Base-by-base conservation (phyloP, 495 filamentous ascomycete species). In the Trichoderma parareesei region DNA sequence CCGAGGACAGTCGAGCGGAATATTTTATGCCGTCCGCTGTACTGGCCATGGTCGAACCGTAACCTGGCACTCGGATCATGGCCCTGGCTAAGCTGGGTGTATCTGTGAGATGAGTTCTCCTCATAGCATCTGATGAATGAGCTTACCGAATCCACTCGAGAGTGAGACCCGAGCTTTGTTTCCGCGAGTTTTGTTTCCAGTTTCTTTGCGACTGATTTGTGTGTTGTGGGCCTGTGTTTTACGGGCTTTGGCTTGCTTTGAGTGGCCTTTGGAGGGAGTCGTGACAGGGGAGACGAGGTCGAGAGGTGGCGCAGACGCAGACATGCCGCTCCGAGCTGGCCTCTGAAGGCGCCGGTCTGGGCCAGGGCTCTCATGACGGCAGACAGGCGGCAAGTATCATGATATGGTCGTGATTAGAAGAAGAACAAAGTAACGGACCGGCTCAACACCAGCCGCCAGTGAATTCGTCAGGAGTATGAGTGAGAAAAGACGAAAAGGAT, bases 21-120 rank as follows among this genome's bases (percentile, higher is more conserved):
- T 4, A 44, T n/a, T 5, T 43, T 44, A 48, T 63, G 61, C n/a
- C 61, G 61, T 16, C 42, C 42, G 13, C 11, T 14, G 38, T 63
- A 48, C 27, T 48, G 48, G 61, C 33, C 33, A 42, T 33, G 7
- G n/a, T 44, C 43, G 14, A 44, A 42, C 61, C 61, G 61, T 20
- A 63, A 33, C 16, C 61, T 20, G 5, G 61, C n/a, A 18, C 49
- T 44, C n/a, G 61, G 61, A 37, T 63, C 61, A 37, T 44, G 61
- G 35, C 42, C 61, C 9, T 63, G 61, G 43, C 42, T 44, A 7
- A 44, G 20, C 61, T 63, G 43, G 4, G 42, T 10, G 4, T 35
- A 44, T 18, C 9, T 40, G 13, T 62, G 38, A 37, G 20, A 8
- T 6, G 11, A 14, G 4, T 57, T 38, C 53, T 14, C 11, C 11